These are phyloP conservation scores for Trametopsis cervina DNA, from an alignment of 768 basidiomycete genomes.

Conservation along the genomic window DNA sequence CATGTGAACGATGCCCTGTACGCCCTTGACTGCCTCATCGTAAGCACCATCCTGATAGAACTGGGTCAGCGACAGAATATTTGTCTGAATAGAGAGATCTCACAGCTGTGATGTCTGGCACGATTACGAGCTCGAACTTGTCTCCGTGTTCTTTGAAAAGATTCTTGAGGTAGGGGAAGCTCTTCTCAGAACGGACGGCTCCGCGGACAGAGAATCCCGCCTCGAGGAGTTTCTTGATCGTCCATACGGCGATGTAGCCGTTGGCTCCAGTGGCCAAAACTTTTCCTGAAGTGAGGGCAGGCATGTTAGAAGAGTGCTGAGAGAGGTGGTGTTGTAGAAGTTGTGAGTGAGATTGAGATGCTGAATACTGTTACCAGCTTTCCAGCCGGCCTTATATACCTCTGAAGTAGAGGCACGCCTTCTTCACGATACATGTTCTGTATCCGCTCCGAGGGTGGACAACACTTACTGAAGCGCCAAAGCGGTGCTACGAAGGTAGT, in stretches of 20 bases:
- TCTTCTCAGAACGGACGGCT: constrained; percentile 56
- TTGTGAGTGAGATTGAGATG: too few species aligned
- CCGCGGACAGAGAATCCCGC: constrained; percentile 58
- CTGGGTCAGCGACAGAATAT: neutral
- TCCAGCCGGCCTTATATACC: too few species aligned
- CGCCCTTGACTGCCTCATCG: constrained; percentile 69
- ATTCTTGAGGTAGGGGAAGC: constrained; percentile 49
- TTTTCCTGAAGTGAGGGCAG: constrained; percentile 28
- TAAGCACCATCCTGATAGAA: constrained; percentile 52
- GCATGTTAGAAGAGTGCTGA: constrained; percentile 23
- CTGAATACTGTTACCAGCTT: too few species aligned
- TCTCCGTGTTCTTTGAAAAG: constrained; percentile 47
- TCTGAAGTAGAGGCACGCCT: too few species aligned
- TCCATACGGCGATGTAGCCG: constrained; percentile 55
- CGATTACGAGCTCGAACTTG: constrained; percentile 57
- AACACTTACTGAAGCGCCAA: too few species aligned
- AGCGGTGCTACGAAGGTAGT: too few species aligned
- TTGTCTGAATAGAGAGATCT: neutral
- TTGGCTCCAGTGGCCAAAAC: constrained; percentile 54
- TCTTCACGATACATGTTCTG: too few species aligned
- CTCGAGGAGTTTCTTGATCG: constrained; percentile 49
- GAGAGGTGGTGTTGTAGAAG: too few species aligned
- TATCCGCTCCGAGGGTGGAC: too few species aligned
- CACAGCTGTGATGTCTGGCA: constrained; percentile 61
- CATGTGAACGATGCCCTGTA: constrained; percentile 63